Base-by-base conservation (phyloP, 2,329 filamentous ascomycete genomes). In the Escovopsis sp. region DNA sequence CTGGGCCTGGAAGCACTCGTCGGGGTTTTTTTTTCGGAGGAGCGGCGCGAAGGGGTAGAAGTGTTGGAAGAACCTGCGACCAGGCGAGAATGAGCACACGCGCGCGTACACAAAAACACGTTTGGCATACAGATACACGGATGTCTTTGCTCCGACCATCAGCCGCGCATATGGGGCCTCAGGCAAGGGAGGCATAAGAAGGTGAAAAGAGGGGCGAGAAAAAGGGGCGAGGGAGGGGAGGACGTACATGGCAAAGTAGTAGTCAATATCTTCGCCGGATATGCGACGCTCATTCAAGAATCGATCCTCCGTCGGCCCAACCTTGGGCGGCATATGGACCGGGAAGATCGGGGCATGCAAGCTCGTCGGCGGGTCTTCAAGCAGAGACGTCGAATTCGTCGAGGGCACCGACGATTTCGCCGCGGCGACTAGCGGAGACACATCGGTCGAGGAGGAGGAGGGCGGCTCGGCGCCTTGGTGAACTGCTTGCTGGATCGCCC, bases 41-140 rank as follows among this genome's bases (percentile, higher is more conserved):
- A 72, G 57, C 13, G 69, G 69, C 32, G 72, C 57, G 42, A 66
- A 68, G 3, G 60, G 61, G 37, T 72, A 68, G 33, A 64, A 72
- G 38, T 56, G 57, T 39, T 67, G 59, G 40, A 72, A 62, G 44
- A 66, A 72, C 38, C 63, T 68, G 25, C 4, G 13, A 10, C 43
- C 12, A 41, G 25, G 2, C 13, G 1, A 14, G 12, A n/a, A 31
- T 26, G 12, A n/a, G 31, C 31, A 23, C 18, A 29, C 15, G 2
- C 21, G 27, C 5, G 6, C 21, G 7, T 5, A 29, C 17, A 28
- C 13, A 25, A 9, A 11, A n/a, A n/a, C n/a, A n/a, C n/a, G n/a
- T n/a, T n/a, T n/a, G n/a, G n/a, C n/a, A n/a, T n/a, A n/a, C n/a
- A n/a, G n/a, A n/a, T n/a, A n/a, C n/a, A n/a, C n/a, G n/a, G n/a